These are phyloP conservation scores for Wickerhamomyces rabaulensis DNA, from an alignment of 805 yeast genomes.

Conservation along the genomic window DNA sequence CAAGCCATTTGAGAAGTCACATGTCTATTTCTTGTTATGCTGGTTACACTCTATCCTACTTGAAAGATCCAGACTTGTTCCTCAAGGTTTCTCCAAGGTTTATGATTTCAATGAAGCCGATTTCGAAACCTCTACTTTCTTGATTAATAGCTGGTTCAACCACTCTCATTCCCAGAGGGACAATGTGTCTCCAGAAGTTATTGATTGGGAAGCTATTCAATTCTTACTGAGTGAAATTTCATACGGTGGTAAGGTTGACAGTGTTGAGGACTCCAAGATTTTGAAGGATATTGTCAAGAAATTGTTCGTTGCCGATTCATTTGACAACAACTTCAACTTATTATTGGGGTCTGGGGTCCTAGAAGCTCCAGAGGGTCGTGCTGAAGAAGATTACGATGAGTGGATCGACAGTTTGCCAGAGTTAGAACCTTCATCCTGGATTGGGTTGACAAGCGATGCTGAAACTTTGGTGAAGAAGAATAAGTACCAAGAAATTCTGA, in stretches of 20 bases:
- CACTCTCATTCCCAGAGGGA: constrained; percentile 16
- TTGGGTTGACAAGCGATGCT: constrained; percentile 41
- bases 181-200: constrained; percentile 38
- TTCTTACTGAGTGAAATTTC: constrained; percentile 47
- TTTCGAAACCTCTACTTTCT: constrained; percentile 41
- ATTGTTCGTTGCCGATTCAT: constrained; percentile 36
- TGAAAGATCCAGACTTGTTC: constrained; percentile 54
- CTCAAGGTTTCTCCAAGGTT: constrained; percentile 53
- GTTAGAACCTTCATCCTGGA: constrained; percentile 47
- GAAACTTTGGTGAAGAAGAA: constrained; percentile 27
- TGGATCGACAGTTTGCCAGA: constrained; percentile 57
- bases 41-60: constrained; percentile 69
- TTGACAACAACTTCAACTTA: constrained; percentile 38
- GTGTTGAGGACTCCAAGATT: constrained; percentile 32
- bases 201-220: constrained; percentile 52
- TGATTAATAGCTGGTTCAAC: constrained; percentile 40
- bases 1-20: constrained; percentile 38
- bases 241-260: constrained; percentile 61
- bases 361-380: constrained; percentile 44
- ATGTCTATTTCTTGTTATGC: constrained; percentile 47
- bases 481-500: constrained; percentile 6
- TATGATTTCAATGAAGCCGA: constrained; percentile 80
- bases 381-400: constrained; percentile 25
- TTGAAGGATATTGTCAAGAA: constrained; percentile 30
- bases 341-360: constrained; percentile 20